A percentile compares a stretch with the other conserved stretches of the same genome.
These are phyloP conservation scores for Cryptomeria japonica DNA, from an alignment of 75 land plant species.

Conservation along the genomic window DNA sequence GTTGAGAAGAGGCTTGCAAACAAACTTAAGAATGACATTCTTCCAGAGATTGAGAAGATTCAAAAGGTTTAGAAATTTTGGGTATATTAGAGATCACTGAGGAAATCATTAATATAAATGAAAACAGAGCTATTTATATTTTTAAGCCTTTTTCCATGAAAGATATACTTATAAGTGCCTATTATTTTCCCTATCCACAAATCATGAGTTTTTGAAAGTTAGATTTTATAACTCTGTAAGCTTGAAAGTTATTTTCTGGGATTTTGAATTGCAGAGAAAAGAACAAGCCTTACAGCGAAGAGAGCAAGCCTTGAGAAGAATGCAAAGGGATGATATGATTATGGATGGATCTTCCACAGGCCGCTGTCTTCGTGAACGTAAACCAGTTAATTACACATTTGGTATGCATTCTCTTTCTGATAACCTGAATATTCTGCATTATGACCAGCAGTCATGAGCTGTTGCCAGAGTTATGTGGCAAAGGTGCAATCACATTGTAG, in stretches of 20 bases:
- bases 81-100: neutral
- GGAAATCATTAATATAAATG: neutral
- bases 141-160: neutral
- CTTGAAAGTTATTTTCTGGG: neutral
- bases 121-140: slow-evolving; percentile 6
- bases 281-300: slow-evolving; percentile 72
- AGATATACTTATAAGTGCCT: neutral
- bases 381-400: slow-evolving; percentile 75
- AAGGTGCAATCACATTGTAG: neutral
- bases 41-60: slow-evolving; percentile 73
- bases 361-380: slow-evolving; percentile 64
- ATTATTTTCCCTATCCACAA: neutral
- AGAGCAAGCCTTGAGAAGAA: slow-evolving; percentile 56
- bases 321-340: slow-evolving; percentile 57
- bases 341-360: slow-evolving; percentile 34
- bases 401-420: slow-evolving; percentile 36
- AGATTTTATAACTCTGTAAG: neutral
- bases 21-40: slow-evolving; percentile 44
- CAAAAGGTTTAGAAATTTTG: slow-evolving; percentile 52
- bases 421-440: neutral
- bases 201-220: neutral
- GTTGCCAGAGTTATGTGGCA: neutral
- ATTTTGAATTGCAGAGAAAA: slow-evolving; percentile 53
- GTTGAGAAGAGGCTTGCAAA: slow-evolving; percentile 54
- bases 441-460: neutral